These are phyloP conservation scores for Naegleria lovaniensis DNA, from an alignment of 208 protist species.

Conservation along the genomic window DNA sequence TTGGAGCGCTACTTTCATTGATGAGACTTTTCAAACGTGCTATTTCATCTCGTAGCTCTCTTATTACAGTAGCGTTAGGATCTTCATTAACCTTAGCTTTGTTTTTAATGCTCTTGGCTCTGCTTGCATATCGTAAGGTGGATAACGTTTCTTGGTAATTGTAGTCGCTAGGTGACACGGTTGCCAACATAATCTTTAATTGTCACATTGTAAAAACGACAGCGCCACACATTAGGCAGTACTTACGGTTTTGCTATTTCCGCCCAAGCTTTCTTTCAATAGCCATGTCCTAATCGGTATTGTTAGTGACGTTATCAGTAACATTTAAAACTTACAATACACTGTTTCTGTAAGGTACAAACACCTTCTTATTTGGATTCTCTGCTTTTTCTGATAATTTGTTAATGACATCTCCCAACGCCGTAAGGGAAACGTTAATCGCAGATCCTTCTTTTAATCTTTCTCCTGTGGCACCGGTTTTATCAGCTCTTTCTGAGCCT, in stretches of 20 bases:
- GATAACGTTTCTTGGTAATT: slow-evolving; percentile 47
- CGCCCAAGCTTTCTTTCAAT: slow-evolving; percentile 61
- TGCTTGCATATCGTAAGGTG: slow-evolving; percentile 40
- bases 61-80: slow-evolving; percentile 48
- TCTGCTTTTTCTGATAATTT: neutral
- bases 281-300: slow-evolving; percentile 48
- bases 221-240: slow-evolving; percentile 54
- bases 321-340: neutral
- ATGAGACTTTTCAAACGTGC: slow-evolving; percentile 33
- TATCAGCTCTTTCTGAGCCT: slow-evolving; percentile 16
- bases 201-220: slow-evolving; percentile 55
- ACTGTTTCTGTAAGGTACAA: slow-evolving; percentile 73
- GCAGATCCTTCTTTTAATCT: neutral
- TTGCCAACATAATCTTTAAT: slow-evolving; percentile 44
- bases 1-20: neutral
- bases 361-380: slow-evolving; percentile 43
- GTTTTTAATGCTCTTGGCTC: slow-evolving; percentile 58
- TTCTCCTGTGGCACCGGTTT: slow-evolving; percentile 20
- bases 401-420: slow-evolving; percentile 20
- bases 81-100: slow-evolving; percentile 62
- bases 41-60: slow-evolving; percentile 55
- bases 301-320: too few relatives aligned
- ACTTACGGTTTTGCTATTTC: slow-evolving; percentile 48
- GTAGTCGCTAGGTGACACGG: slow-evolving; percentile 35
- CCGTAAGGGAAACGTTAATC: slow-evolving; percentile 12